Conservation (phyloP, 768 basidiomycete genomes). For the Dioszegia hungarica region DNA sequence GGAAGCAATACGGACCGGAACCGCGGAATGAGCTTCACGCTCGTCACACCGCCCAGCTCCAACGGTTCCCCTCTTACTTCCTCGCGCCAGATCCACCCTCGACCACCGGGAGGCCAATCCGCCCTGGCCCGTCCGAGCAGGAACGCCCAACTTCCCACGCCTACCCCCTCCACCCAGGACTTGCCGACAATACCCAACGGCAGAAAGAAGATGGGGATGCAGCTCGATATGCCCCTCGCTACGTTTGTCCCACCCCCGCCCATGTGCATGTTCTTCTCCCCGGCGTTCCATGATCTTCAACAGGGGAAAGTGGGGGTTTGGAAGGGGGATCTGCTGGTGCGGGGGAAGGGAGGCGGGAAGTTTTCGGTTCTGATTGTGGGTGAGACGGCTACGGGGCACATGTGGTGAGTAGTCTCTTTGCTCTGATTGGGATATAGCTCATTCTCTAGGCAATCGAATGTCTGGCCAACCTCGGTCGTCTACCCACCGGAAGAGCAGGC, state of each 20-base stretch:
- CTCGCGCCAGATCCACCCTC: not conserved
- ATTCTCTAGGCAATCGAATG: slow-evolving; percentile 32
- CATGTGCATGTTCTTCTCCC: slow-evolving; percentile 46
- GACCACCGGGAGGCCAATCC: not conserved
- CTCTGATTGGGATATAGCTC: not conserved
- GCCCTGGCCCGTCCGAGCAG: not conserved
- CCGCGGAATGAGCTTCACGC: not conserved
- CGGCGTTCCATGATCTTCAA: slow-evolving; percentile 34
- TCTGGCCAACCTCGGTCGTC: slow-evolving; percentile 24
- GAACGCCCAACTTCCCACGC: not conserved
- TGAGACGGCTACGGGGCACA: slow-evolving; percentile 29
- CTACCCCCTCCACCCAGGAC: not conserved
- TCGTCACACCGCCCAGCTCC: slow-evolving; percentile 6
- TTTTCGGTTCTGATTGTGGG: slow-evolving; percentile 37
- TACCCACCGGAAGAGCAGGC: slow-evolving; percentile 19
- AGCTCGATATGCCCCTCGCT: slow-evolving; percentile 25
- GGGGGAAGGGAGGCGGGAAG: slow-evolving; percentile 33
- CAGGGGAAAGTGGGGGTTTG: slow-evolving; percentile 41
- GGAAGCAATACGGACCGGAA: slow-evolving; percentile 4
- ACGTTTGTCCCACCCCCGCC: slow-evolving; percentile 40
- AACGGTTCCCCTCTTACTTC: not conserved
- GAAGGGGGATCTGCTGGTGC: slow-evolving; percentile 38
- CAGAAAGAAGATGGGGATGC: slow-evolving; percentile 2
- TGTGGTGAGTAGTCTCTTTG: slow-evolving; percentile 29
- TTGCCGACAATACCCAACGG: not conserved